Evolutionary conservation across 306 rosid species (phyloP).

Genomic region (Prunus padus): DNA sequence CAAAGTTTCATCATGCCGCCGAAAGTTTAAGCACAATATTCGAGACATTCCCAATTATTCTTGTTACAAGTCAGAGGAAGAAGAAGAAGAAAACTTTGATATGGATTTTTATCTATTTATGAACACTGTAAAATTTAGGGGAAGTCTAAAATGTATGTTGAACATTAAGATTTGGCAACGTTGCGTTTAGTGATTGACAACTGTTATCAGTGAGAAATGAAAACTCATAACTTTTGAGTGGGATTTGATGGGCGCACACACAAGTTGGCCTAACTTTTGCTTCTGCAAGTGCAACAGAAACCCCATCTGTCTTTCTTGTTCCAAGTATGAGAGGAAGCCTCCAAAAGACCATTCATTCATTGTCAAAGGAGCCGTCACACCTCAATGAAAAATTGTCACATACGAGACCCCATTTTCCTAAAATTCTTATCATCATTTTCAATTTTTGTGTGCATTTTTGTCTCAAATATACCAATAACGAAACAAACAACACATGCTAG

Average conservation of each 20-base stretch:
- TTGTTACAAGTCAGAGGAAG: too few relatives aligned
- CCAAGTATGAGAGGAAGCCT: slow-evolving; percentile 1
- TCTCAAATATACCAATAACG: background rate
- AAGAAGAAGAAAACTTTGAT: too few relatives aligned
- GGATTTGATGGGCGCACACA: background rate
- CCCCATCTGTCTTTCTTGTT: background rate
- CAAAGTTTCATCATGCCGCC: background rate
- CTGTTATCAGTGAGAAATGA: background rate
- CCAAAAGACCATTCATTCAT: background rate
- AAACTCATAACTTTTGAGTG: background rate
- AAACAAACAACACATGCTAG: slow-evolving; percentile 3
- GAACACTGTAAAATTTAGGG: background rate
- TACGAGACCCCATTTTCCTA: background rate
- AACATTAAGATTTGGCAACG: background rate
- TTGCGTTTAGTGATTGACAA: background rate
- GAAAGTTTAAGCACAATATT: slow-evolving; percentile 7
- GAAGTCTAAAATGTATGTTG: background rate
- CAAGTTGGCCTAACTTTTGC: background rate
- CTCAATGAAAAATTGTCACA: slow-evolving; percentile 1
- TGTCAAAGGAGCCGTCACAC: slow-evolving; percentile 26
- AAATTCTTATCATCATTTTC: background rate
- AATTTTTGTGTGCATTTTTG: slow-evolving; percentile 14
- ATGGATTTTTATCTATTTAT: too few relatives aligned
- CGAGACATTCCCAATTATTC: too few relatives aligned
- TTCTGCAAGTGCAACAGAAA: background rate